These are phyloP conservation scores for Nakaseomyces glabratus DNA, from an alignment of 1,139 yeast genomes.

Conservation along the genomic window DNA sequence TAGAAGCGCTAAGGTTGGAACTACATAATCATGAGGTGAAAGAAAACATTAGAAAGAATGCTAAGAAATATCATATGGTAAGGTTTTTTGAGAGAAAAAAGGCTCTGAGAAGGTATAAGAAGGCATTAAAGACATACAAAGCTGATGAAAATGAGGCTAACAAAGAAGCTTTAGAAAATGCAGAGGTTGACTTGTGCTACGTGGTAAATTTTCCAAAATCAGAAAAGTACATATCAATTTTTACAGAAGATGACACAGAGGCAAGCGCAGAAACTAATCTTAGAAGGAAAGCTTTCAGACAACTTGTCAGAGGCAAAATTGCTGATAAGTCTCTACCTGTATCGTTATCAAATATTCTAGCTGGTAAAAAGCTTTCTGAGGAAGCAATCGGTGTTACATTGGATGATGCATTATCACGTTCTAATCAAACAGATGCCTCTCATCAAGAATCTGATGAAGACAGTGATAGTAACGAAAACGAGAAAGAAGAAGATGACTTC, in stretches of 20 bases:
- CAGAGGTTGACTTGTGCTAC: conserved; percentile 69
- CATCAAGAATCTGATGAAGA: conserved; percentile 10
- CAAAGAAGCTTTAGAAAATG: conserved; percentile 45
- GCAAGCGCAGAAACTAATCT: conserved; percentile 37
- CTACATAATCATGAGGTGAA: conserved; percentile 45
- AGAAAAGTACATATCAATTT: conserved; percentile 74
- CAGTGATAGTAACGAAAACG: conserved; percentile 10
- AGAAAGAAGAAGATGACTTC: conserved; percentile 40
- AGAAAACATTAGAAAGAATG: conserved; percentile 46
- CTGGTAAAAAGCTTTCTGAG: conserved; percentile 36
- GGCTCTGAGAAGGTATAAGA: conserved; percentile 66
- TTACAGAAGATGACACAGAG: conserved; percentile 24
- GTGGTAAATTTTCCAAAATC: conserved; percentile 69
- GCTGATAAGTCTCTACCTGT: conserved; percentile 48
- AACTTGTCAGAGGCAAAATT: conserved; percentile 42
- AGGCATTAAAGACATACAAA: conserved; percentile 41
- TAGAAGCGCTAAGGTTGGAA: conserved; percentile 63
- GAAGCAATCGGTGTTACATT: conserved; percentile 22
- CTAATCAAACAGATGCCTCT: conserved; percentile 10
- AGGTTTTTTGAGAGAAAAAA: conserved; percentile 86
- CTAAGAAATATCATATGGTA: conserved; percentile 89
- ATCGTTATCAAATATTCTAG: conserved; percentile 47
- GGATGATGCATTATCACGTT: conserved; percentile 9
- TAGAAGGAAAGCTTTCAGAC: conserved; percentile 42
- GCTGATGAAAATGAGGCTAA: conserved; percentile 20